Percentiles rank a stretch among this genome's conserved stretches.
Conservation (phyloP, 1,139 yeast genomes). For the Yamadazyma atmosphaerica region DNA sequence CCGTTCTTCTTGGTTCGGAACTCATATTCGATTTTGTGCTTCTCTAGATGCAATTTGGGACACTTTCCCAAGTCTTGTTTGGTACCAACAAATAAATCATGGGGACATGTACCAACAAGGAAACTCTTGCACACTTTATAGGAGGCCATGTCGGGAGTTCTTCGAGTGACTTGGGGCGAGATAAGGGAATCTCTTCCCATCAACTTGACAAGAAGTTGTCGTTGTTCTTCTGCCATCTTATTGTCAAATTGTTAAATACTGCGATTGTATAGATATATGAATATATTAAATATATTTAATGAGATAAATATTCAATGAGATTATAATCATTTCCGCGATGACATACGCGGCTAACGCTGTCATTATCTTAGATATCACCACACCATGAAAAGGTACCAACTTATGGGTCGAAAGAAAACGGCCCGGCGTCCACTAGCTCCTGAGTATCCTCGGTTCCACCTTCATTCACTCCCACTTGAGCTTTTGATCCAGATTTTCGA, state of each 20-base stretch:
- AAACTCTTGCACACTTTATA: slow-evolving; percentile 77
- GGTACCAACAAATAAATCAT: slow-evolving; percentile 79
- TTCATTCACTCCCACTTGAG: slow-evolving; percentile 46
- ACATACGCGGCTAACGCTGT: neutral
- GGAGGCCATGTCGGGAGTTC: slow-evolving; percentile 57
- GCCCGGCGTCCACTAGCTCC: slow-evolving; percentile 11
- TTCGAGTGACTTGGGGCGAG: slow-evolving; percentile 34
- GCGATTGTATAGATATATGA: no score
- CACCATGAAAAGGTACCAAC: slow-evolving; percentile 32
- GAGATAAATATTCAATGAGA: no score
- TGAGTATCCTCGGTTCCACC: slow-evolving; percentile 28
- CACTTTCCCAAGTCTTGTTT: slow-evolving; percentile 85
- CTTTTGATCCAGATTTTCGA: slow-evolving; percentile 35
- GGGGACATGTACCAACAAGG: slow-evolving; percentile 86
- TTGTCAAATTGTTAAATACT: no score
- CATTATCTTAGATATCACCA: neutral
- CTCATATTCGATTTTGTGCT: slow-evolving; percentile 72
- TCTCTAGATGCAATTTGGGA: slow-evolving; percentile 74
- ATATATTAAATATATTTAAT: no score
- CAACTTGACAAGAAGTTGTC: slow-evolving; percentile 73
- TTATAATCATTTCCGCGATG: no score
- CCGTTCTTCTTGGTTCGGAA: slow-evolving; percentile 53
- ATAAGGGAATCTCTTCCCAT: slow-evolving; percentile 69
- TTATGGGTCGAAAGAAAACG: slow-evolving; percentile 38
- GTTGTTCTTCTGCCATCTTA: slow-evolving; percentile 67